Evolutionary conservation across 148 eudicot species (phyloP), one percentile per base, ranked within the genome.

Genomic region (Rhododendron mucronatum): DNA sequence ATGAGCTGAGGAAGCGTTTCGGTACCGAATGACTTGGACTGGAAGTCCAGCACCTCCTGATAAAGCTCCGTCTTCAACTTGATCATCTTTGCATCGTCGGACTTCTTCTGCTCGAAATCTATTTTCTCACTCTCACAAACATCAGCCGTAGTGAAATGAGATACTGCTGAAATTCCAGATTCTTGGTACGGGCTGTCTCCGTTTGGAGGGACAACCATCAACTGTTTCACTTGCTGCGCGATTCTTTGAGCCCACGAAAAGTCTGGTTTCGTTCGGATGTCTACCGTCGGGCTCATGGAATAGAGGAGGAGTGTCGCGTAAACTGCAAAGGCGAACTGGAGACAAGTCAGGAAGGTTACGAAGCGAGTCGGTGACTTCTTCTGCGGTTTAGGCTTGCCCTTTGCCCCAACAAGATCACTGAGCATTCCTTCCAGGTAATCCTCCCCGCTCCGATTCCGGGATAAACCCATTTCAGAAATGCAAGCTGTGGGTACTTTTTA

Each of bases 51-150:
- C 3, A 97, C 91, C 82, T 97, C 95, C n/a, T 93, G 89, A 82
- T 97, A 95, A 7, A 97, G 93, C 59, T 93, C 99, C 16, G 90
- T 91, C 84, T 97, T 97, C 3, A 97, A 44, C 90, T 93, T 95
- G 85, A 97, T 95, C 99, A 95, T 97, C 44, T 90, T 83, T 0
- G 89, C 89, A 85, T 97, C 98, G 47, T 85, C 91, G 0, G 98
- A 95, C 90, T 95, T 97, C 89, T 97, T 97, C 85, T 97, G 99
- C 85, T 85, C 90, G 63, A 97, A 97, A 83, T 95, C 98, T 11
- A 97, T 97, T 85, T 91, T 94, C 75, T 97, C 99, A 0, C 91
- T 83, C 91, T 97, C 98, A 57, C 99, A 97, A 16, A 93, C 96
- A 41, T 91, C 88, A 1, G 88, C 61, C 0, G 93, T 91, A 28